Conservation (phyloP, 164 flowering plant species). For the Tetracentron sinense region DNA sequence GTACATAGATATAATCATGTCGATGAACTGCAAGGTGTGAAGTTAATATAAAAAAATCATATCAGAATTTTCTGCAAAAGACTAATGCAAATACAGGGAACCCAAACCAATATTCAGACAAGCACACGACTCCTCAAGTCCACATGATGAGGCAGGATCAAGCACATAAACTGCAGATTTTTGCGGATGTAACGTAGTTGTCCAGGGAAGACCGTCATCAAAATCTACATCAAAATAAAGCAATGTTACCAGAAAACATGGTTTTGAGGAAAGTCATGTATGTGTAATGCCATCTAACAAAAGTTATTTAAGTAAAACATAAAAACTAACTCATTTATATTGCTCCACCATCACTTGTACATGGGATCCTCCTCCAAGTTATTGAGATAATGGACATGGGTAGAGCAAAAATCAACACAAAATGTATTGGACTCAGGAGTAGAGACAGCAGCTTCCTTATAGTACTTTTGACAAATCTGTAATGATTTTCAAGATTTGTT, state of each 20-base stretch:
- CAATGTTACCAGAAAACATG: not conserved
- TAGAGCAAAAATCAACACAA: slow-evolving; percentile 89
- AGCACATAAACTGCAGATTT: slow-evolving; percentile 86
- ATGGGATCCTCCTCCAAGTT: slow-evolving; percentile 93
- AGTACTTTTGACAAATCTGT: slow-evolving; percentile 68
- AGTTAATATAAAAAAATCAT: slow-evolving; percentile 2
- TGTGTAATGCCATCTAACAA: not conserved
- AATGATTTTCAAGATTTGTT: slow-evolving; percentile 10
- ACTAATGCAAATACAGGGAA: not conserved
- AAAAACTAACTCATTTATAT: slow-evolving; percentile 73
- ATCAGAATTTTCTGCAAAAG: not conserved
- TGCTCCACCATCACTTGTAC: slow-evolving; percentile 90
- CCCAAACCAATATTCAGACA: not conserved
- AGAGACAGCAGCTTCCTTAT: slow-evolving; percentile 56
- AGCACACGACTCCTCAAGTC: slow-evolving; percentile 66
- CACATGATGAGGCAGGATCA: slow-evolving; percentile 83
- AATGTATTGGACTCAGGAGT: slow-evolving; percentile 53
- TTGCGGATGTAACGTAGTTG: slow-evolving; percentile 94
- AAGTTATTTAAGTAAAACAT: not conserved
- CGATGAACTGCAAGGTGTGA: slow-evolving; percentile 54
- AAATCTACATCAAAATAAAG: slow-evolving; percentile 43
- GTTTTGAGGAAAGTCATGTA: not conserved
- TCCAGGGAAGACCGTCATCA: slow-evolving; percentile 97
- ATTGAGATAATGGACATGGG: slow-evolving; percentile 85
- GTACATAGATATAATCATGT: slow-evolving; percentile 60